Base-by-base conservation (phyloP, 1,139 yeast species). In the Casaregolazyma suthepensis region DNA sequence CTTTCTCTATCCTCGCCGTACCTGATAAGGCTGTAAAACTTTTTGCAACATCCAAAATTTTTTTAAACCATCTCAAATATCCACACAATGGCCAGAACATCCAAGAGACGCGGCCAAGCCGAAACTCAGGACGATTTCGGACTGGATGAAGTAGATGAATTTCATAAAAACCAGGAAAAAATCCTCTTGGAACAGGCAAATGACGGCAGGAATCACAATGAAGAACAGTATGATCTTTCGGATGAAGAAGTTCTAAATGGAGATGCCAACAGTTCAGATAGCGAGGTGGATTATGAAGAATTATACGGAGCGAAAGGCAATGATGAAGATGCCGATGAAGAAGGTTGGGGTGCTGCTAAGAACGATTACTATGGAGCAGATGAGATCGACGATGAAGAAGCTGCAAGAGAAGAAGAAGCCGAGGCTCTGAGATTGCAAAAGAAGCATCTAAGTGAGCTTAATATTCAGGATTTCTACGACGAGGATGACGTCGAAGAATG, bases 371-470 rank as follows among this genome's bases (percentile, higher is more conserved):
- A 81, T 61, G 96, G 95, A 54, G 97, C 94, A 38, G 91, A 84
- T 63, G 84, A 79, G 37, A 69, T 74, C 1, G 91, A 85, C 31
- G 78, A 70, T 45, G 81, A 78, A 55, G 96, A 85, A 56, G 86
- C 83, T 48, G 87, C 88, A 5, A 83, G 81, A 57, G 83, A 81
- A 57, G 85, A 90, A 73, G 93, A 94, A 54, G 83, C 83, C 61
- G 98, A 93, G 71, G 98, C 98, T 0, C 66, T 88, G 54, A 82
- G 90, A 66, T 83, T 89, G 60, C 98, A 91, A 70, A 87, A 85
- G 73, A 82, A 84, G 67, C 96, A 91, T 65, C 72, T 91, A 57
- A 81, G 82, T 59, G 96, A 87, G 52, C 75, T 93, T 62, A 83
- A 82, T 48, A 83, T 87, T 78, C 89, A 81, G 49, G 98, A 90